phyloP scores from a whole-genome alignment of 352 stramenopile genomes.

The Pythium phragmiticola region DNA sequence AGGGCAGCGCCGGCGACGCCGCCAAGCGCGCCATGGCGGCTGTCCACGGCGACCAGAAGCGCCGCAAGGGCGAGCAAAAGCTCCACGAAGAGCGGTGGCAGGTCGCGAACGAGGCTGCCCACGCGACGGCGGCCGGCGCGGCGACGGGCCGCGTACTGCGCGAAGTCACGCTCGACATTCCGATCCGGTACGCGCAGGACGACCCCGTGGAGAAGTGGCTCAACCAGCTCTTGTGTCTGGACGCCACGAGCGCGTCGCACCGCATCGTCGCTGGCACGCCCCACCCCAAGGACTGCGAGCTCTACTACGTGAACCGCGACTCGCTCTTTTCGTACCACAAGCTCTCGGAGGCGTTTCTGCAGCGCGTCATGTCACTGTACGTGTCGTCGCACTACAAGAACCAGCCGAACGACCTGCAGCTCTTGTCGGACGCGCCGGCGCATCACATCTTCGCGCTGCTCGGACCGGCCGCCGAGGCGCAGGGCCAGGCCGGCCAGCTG shows the following conservation, averaged over 20 bases:
- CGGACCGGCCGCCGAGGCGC: constrained; percentile 90
- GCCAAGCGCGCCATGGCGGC: constrained; percentile 51
- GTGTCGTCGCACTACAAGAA: constrained; percentile 99
- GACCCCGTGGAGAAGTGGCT: constrained; percentile 98
- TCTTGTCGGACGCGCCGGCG: constrained; percentile 97
- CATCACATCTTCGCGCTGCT: constrained; percentile 98
- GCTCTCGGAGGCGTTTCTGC: constrained; percentile 95
- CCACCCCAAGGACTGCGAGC: constrained; percentile 95
- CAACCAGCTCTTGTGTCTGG: constrained; percentile 96
- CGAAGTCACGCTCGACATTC: constrained; percentile 96
- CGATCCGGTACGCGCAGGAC: constrained; percentile 96
- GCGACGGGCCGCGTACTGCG: constrained; percentile 80
- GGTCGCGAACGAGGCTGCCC: constrained; percentile 86
- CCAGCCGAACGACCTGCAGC: constrained; percentile 98
- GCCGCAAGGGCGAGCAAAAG: constrained; percentile 95
- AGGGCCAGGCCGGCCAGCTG: constrained; percentile 88
- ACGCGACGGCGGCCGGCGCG: constrained; percentile 44
- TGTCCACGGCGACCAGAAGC: constrained; percentile 89
- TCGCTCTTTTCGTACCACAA: constrained; percentile 99
- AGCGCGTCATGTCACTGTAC: constrained; percentile 95
- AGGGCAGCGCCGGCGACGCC: constrained; percentile 73
- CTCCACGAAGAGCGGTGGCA: constrained; percentile 97
- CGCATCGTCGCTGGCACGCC: constrained; percentile 93
- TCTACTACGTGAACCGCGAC: constrained; percentile 99
- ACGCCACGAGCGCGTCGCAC: constrained; percentile 81